Conservation (phyloP, 225 moss, liverwort and hornwort species). For the Pseudisothecium myosuroides region DNA sequence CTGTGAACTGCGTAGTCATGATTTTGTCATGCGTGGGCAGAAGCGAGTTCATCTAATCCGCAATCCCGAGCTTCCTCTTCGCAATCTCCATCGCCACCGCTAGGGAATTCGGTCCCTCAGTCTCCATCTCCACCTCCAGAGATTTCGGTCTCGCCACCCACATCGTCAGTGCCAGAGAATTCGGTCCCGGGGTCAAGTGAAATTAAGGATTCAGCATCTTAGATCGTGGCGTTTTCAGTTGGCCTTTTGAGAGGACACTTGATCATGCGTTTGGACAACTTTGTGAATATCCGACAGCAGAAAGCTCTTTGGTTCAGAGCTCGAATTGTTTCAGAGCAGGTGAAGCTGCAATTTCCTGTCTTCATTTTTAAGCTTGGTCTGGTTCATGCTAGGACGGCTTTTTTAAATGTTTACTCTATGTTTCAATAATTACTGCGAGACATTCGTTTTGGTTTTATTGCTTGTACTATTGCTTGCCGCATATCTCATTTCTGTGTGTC, state of each 20-base stretch:
- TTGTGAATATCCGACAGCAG: background rate
- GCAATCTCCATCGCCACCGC: background rate
- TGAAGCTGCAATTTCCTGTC: background rate
- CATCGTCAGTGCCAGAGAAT: background rate
- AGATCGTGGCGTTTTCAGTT: background rate
- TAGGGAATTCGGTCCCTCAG: background rate
- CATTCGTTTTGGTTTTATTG: background rate
- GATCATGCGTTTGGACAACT: background rate
- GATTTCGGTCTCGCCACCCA: background rate
- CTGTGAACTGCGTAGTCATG: background rate
- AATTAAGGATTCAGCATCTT: background rate
- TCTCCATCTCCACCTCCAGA: background rate
- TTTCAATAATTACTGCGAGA: background rate
- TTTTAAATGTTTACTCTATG: background rate
- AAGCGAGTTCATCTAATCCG: background rate
- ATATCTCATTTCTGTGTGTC: background rate
- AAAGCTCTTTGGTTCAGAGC: background rate
- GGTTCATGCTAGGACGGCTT: background rate
- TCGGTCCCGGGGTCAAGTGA: background rate
- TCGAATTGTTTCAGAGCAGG: constrained; percentile 2
- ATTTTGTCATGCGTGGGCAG: constrained; percentile 5
- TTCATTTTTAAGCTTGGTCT: background rate
- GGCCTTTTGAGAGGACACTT: background rate
- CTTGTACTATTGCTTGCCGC: background rate
- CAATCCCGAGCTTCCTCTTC: background rate